Evolutionary conservation across 768 basidiomycete species (phyloP).

Genomic region (Ephemerocybe angulata): DNA sequence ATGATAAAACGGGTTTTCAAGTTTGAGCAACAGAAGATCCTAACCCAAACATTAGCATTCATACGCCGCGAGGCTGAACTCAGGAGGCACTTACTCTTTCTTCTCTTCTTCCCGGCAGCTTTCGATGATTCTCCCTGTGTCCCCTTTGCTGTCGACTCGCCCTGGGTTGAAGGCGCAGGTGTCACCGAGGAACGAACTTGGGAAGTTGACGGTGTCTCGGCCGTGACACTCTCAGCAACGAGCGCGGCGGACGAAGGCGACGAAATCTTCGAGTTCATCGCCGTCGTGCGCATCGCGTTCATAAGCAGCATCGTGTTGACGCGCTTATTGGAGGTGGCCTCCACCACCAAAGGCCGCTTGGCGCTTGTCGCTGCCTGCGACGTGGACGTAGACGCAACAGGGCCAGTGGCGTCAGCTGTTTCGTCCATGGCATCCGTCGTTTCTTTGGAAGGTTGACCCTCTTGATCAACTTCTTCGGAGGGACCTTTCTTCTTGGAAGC

Average conservation of each 20-base stretch:
- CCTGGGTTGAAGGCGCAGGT: slow-evolving; percentile 36
- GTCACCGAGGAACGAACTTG: slow-evolving; percentile 37
- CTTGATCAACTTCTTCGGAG: slow-evolving; percentile 23
- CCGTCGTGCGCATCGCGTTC: slow-evolving; percentile 80
- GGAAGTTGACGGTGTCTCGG: slow-evolving; percentile 30
- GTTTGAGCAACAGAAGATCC: too few relatives aligned
- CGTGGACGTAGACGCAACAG: not conserved
- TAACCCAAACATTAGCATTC: too few relatives aligned
- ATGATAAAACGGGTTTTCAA: too few relatives aligned
- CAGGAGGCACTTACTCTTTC: slow-evolving; percentile 54
- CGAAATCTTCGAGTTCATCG: slow-evolving; percentile 58
- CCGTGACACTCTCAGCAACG: slow-evolving; percentile 22
- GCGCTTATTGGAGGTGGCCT: slow-evolving; percentile 34
- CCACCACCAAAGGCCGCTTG: not conserved
- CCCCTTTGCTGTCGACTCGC: slow-evolving; percentile 30
- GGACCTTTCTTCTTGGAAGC: slow-evolving; percentile 36
- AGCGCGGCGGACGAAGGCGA: slow-evolving; percentile 39
- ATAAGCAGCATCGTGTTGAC: slow-evolving; percentile 67
- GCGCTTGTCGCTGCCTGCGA: not conserved
- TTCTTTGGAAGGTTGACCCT: slow-evolving; percentile 4
- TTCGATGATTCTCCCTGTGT: slow-evolving; percentile 42
- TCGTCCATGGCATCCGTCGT: too few relatives aligned
- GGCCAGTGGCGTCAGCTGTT: too few relatives aligned
- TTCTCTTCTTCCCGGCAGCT: slow-evolving; percentile 65
- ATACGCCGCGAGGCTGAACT: too few relatives aligned